These are phyloP conservation scores for Orbilia brochopaga DNA, from an alignment of 2,329 filamentous ascomycete species.

Conservation along the genomic window DNA sequence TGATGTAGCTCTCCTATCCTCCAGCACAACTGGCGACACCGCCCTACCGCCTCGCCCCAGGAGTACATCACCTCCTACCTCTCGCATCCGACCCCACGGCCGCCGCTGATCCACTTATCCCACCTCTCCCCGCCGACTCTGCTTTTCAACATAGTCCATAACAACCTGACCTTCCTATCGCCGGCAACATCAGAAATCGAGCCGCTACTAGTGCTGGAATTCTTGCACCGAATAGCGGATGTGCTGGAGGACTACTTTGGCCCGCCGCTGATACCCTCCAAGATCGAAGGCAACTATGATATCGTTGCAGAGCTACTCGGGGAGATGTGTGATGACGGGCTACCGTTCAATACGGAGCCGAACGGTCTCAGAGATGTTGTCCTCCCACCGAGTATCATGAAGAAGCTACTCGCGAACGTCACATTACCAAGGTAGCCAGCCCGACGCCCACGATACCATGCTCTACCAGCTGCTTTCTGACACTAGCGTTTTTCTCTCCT, in stretches of 20 bases:
- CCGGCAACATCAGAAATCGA: constrained; percentile 86
- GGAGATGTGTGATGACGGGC: constrained; percentile 95
- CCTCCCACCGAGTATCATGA: constrained; percentile 87
- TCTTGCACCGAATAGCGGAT: constrained; percentile 90
- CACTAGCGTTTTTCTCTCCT: no score
- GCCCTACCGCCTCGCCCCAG: constrained; percentile 71
- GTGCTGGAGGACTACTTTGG: constrained; percentile 93
- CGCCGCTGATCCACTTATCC: constrained; percentile 83
- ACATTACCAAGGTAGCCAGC: constrained; percentile 72
- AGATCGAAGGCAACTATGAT: constrained; percentile 90
- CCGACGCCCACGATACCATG: neutral
- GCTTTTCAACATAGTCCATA: constrained; percentile 85
- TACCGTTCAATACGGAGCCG: constrained; percentile 86
- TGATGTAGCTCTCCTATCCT: constrained; percentile 75
- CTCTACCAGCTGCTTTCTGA: no score
- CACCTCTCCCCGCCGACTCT: constrained; percentile 83
- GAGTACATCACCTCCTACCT: constrained; percentile 86
- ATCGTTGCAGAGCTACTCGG: constrained; percentile 88
- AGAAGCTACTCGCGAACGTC: constrained; percentile 85
- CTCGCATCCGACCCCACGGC: constrained; percentile 77
- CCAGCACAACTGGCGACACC: constrained; percentile 80
- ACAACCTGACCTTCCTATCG: constrained; percentile 82
- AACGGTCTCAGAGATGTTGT: constrained; percentile 91
- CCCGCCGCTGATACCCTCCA: constrained; percentile 79
- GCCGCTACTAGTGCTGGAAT: constrained; percentile 87